These are phyloP conservation scores for Tolypocladium amazonense DNA, from an alignment of 2,329 filamentous ascomycete species.

Conservation along the genomic window DNA sequence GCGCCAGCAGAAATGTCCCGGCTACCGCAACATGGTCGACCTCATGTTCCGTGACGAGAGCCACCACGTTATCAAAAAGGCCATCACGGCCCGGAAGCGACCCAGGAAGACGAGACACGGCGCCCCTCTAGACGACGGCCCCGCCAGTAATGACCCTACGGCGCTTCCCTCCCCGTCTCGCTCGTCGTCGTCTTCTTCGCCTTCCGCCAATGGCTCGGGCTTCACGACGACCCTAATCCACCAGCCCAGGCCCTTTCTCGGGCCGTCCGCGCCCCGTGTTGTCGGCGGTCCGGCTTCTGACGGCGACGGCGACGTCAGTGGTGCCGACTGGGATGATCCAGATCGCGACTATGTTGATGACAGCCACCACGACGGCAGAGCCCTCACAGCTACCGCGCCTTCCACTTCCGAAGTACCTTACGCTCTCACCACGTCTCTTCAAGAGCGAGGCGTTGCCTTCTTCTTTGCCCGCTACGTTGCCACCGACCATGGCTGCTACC, in stretches of 20 bases:
- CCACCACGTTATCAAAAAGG: conserved; percentile 43
- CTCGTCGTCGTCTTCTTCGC: conserved; percentile 1
- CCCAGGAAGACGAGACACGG: conserved; percentile 11
- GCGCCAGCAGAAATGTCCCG: conserved; percentile 39
- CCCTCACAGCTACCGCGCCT: not conserved
- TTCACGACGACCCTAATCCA: not conserved
- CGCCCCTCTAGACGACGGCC: not conserved
- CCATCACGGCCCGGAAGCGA: conserved; percentile 21
- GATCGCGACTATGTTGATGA: not conserved
- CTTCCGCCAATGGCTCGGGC: not conserved
- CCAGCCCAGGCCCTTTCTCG: conserved; percentile 1
- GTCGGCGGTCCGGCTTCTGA: conserved; percentile 1
- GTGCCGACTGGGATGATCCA: not conserved
- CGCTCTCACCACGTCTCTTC: conserved; percentile 16
- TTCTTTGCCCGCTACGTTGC: conserved; percentile 42
- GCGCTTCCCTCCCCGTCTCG: not conserved
- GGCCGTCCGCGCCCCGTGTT: not conserved
- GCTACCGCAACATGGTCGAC: conserved; percentile 44
- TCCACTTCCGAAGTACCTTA: conserved; percentile 3
- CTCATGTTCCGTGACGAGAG: conserved; percentile 49
- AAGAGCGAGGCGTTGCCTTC: conserved; percentile 34
- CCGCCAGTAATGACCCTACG: not conserved
- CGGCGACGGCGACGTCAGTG: not conserved
- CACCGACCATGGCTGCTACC: conserved; percentile 33
- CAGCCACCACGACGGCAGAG: not conserved